Evolutionary conservation across 2,329 filamentous ascomycete genomes (phyloP), one percentile per base, ranked within the genome.

Genomic region (Biscogniauxia mediterranea): DNA sequence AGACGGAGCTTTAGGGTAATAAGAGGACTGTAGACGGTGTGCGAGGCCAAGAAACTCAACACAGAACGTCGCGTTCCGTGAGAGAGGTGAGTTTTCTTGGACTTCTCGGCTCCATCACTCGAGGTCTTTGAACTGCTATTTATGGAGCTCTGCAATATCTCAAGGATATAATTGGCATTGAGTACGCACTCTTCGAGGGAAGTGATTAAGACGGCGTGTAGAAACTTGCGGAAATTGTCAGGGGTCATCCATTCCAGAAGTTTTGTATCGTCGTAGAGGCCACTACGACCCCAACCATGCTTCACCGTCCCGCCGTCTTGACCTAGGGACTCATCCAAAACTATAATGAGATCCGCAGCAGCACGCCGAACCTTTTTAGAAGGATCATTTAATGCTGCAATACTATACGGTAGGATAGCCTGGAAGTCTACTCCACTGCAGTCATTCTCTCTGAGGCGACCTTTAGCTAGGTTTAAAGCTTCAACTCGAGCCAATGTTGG

Each of bases 121-220:
- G 51, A 65, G 66, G 60, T 64, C 54, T 66, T 65, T 46, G 74
- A 67, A 53, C 71, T 59, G 57, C 85, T 84, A 66, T 88, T 86
- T 11, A 95, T 73, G 0, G 82, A 77, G 32, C 80, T 81, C 62
- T 85, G 81, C 5, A 97, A 74, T 2, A 88, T 83, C 20, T 85
- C 84, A 25, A 83, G 79, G 52, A 97, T 81, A 63, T 95, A 88
- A 26, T 83, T 85, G 3, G 86, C 79, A 71, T 98, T 93, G 66
- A 97, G 85, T 3, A 94, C 83, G 70, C 89, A 96, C 75, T 97
- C 95, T 75, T 97, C 93, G 9, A 97, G 77, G 1, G 84, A 85
- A 0, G 91, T 91, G 20, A 92, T 74, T n/a, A 97, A 76, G 46
- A 90, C 81, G 20, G 85, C 80, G 20, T 85, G 82, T 0, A 95